Conservation (phyloP, 2,329 filamentous ascomycete genomes). For the Calonectria pauciramosa region DNA sequence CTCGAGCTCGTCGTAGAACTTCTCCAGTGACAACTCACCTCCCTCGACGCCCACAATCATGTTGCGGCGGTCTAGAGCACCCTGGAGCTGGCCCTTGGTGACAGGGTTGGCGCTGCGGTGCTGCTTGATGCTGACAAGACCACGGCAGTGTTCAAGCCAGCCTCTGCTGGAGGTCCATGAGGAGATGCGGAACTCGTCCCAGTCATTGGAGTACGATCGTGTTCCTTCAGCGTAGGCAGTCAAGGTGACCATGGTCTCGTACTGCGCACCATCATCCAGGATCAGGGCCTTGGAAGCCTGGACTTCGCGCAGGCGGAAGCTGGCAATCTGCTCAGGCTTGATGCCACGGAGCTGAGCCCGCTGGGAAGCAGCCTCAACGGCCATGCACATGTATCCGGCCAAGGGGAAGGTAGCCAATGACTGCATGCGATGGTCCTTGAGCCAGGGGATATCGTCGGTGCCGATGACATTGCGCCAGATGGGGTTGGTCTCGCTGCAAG, state of each 20-base stretch:
- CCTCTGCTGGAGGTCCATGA: constrained; percentile 65
- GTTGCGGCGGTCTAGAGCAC: constrained; percentile 27
- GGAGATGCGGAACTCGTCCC: constrained; percentile 70
- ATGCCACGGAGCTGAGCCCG: constrained; percentile 42
- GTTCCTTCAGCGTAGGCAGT: constrained; percentile 47
- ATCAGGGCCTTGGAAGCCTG: constrained; percentile 45
- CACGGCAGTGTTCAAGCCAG: constrained; percentile 72
- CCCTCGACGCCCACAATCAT: constrained; percentile 7
- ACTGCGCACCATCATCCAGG: constrained; percentile 41
- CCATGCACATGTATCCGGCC: constrained; percentile 67
- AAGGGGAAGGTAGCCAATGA: constrained; percentile 69
- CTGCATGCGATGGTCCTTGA: constrained; percentile 71
- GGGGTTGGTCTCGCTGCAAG: constrained; percentile 60
- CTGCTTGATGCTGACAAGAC: constrained; percentile 59
- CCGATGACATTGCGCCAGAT: constrained; percentile 64
- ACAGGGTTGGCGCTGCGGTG: constrained; percentile 39
- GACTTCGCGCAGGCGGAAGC: constrained; percentile 40
- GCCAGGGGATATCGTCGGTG: constrained; percentile 67
- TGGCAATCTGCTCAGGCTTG: constrained; percentile 36
- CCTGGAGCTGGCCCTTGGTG: constrained; percentile 23
- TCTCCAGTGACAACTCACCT: constrained; percentile 26
- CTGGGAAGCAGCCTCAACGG: constrained; percentile 61
- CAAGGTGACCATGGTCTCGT: constrained; percentile 45
- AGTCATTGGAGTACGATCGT: constrained; percentile 55
- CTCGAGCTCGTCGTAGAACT: constrained; percentile 46